These are phyloP conservation scores for Saturnispora sanitii DNA, from an alignment of 805 yeast genomes.

Conservation along the genomic window DNA sequence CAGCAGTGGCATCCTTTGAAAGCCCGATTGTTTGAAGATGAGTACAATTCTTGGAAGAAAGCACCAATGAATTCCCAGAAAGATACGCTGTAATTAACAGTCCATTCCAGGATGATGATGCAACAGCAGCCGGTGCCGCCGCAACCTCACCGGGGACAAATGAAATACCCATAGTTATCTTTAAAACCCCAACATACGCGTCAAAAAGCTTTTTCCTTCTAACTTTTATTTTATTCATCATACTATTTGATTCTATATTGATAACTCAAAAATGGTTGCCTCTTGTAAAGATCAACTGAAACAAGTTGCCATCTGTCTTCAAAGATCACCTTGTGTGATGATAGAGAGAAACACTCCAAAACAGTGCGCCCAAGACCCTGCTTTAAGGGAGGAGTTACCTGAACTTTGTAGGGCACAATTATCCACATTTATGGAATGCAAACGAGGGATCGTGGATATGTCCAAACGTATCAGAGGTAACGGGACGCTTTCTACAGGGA, in stretches of 20 bases:
- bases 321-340: slow-evolving; percentile 92
- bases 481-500: slow-evolving; percentile 88
- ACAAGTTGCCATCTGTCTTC: slow-evolving; percentile 93
- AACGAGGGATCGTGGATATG: slow-evolving; percentile 85
- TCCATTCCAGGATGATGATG: slow-evolving; percentile 56
- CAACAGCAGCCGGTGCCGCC: slow-evolving; percentile 40
- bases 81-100: slow-evolving; percentile 63
- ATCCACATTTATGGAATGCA: slow-evolving; percentile 81
- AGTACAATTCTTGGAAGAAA: slow-evolving; percentile 40
- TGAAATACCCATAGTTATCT: slow-evolving; percentile 42
- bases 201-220: neutral
- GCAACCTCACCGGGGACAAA: slow-evolving; percentile 86
- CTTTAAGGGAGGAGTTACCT: slow-evolving; percentile 66
- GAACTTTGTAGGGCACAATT: slow-evolving; percentile 80
- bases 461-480: slow-evolving; percentile 86
- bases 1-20: slow-evolving; percentile 52
- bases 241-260: too few species aligned
- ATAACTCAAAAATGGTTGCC: slow-evolving; percentile 44
- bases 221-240: neutral
- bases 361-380: slow-evolving; percentile 76
- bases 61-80: slow-evolving; percentile 80
- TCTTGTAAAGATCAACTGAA: slow-evolving; percentile 89
- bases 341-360: slow-evolving; percentile 84
- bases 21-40: slow-evolving; percentile 72
- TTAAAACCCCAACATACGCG: neutral